Evolutionary conservation across 768 basidiomycete genomes (phyloP).

Genomic region (Mycena maculata): DNA sequence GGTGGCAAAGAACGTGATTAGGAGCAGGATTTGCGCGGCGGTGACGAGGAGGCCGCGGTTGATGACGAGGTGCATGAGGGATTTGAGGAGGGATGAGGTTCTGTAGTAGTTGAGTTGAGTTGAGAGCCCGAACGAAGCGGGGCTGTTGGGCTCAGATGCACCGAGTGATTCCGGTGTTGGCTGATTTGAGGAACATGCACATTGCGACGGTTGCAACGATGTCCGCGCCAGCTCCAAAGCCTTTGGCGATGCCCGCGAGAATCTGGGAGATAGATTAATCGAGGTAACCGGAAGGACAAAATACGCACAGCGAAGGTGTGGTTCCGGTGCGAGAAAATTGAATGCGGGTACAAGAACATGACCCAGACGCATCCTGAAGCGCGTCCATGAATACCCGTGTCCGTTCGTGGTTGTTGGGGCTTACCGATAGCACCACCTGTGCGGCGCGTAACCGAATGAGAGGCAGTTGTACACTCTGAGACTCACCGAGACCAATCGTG

Average conservation of each 20-base stretch:
- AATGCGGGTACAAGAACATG: constrained; percentile 21
- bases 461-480: neutral
- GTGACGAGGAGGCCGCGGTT: constrained; percentile 59
- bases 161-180: constrained; percentile 53
- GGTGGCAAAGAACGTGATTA: constrained; percentile 55
- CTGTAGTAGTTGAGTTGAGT: constrained; percentile 39
- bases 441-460: neutral
- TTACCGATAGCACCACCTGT: neutral
- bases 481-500: neutral
- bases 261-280: constrained; percentile 40
- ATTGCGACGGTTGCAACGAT: constrained; percentile 58
- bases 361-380: constrained; percentile 10
- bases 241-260: constrained; percentile 58
- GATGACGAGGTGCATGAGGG: constrained; percentile 53
- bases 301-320: constrained; percentile 35
- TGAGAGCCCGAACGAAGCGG: too few relatives aligned
- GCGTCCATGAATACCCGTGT: neutral
- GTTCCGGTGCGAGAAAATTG: constrained; percentile 20
- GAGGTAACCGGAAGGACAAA: neutral
- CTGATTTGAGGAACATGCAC: constrained; percentile 51
- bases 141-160: constrained; percentile 36
- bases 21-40: constrained; percentile 52
- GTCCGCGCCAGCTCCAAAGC: constrained; percentile 56
- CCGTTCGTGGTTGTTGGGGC: too few relatives aligned
- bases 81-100: constrained; percentile 53